These are phyloP conservation scores for Clavispora fructus DNA, from an alignment of 805 yeast species.

Conservation along the genomic window DNA sequence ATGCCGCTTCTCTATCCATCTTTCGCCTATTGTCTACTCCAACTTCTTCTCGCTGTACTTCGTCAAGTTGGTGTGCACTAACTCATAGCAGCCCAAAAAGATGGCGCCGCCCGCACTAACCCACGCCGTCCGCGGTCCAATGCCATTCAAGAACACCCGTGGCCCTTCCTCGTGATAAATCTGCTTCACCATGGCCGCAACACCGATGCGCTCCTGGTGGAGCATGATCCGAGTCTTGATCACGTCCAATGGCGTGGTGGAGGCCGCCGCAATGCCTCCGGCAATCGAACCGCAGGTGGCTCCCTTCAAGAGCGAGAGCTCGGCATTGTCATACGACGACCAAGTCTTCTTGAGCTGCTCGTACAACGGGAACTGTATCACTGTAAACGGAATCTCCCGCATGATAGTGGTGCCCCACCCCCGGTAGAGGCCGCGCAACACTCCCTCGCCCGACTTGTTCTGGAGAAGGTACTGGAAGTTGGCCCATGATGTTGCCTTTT, in stretches of 20 bases:
- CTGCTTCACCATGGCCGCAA: conserved; percentile 42
- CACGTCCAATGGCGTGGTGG: conserved; percentile 77
- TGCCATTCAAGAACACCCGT: conserved; percentile 69
- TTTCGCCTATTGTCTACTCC: background rate
- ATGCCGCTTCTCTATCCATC: too few species aligned
- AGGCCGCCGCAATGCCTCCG: conserved; percentile 78
- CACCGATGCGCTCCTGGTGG: conserved; percentile 43
- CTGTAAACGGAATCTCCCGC: conserved; percentile 95
- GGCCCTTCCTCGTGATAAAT: conserved; percentile 72
- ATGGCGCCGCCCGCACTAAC: conserved; percentile 98
- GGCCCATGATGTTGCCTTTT: conserved; percentile 54
- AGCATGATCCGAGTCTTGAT: conserved; percentile 85
- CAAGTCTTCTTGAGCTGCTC: conserved; percentile 69
- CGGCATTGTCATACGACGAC: conserved; percentile 38
- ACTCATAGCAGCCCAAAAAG: conserved; percentile 89
- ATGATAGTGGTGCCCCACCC: conserved; percentile 92
- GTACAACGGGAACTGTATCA: conserved; percentile 92
- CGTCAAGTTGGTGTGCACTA: conserved; percentile 41
- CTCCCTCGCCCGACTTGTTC: conserved; percentile 74
- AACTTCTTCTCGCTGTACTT: background rate
- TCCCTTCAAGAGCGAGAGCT: conserved; percentile 64
- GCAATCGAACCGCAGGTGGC: conserved; percentile 81
- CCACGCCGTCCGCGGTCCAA: conserved; percentile 97
- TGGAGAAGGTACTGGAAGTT: conserved; percentile 59
- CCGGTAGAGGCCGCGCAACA: conserved; percentile 72